Percentiles rank a stretch among this genome's conserved stretches.
phyloP scores from a whole-genome alignment of 495 filamentous ascomycete genomes.

The Bacidia rubella region DNA sequence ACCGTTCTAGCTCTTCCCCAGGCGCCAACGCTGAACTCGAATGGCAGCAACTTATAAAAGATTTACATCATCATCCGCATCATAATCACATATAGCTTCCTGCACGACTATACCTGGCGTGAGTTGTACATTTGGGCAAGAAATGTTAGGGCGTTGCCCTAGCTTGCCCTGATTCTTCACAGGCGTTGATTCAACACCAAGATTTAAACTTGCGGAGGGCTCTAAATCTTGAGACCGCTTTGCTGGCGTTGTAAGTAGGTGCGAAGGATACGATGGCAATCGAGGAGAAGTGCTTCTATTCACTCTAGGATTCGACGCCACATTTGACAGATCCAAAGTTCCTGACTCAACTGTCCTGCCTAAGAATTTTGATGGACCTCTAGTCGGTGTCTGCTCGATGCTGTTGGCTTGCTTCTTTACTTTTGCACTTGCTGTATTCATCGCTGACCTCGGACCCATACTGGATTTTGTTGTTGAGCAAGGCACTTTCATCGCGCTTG shows the following conservation, averaged over 20 bases:
- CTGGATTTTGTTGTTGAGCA: conserved; percentile 8
- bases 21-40: too few species aligned
- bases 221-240: background rate
- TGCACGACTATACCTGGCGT: conserved; percentile 12
- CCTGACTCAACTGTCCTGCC: conserved; percentile 20
- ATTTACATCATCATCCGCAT: conserved; percentile 51
- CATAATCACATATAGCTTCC: conserved; percentile 53
- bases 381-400: conserved; percentile 42
- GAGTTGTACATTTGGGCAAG: conserved; percentile 9
- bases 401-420: background rate
- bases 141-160: conserved; percentile 13
- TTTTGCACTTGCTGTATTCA: background rate
- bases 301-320: background rate
- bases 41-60: conserved; percentile 16
- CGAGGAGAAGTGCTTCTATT: background rate
- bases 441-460: background rate
- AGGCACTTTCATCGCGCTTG: conserved; percentile 19
- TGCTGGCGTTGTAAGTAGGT: background rate
- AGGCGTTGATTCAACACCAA: conserved; percentile 13
- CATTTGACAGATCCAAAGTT: background rate
- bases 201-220: conserved; percentile 1
- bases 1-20: too few species aligned
- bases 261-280: background rate
- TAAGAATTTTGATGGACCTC: conserved; percentile 26
- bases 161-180: conserved; percentile 8